A percentile compares a stretch with the other conserved stretches of the same genome.
These are phyloP conservation scores for Tolypocladium tropicale DNA, from an alignment of 2,329 filamentous ascomycete species.

Conservation along the genomic window DNA sequence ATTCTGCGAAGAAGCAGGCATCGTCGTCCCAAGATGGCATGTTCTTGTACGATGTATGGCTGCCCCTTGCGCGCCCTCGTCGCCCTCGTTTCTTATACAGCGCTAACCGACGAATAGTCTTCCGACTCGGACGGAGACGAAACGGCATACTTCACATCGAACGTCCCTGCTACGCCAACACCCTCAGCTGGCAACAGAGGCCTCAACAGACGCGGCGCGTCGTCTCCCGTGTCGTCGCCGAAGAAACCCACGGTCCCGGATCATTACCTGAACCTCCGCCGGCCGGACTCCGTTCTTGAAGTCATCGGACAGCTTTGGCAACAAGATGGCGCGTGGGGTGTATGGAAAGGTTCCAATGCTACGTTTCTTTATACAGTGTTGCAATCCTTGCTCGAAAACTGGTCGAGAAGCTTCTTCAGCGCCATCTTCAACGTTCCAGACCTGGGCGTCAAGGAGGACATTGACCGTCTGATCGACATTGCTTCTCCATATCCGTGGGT, in stretches of 20 bases:
- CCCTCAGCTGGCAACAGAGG: constrained; percentile 22
- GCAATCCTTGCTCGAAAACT: constrained; percentile 79
- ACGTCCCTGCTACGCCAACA: constrained; percentile 43
- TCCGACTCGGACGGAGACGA: constrained; percentile 67
- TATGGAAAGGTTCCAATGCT: constrained; percentile 90
- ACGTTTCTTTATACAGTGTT: constrained; percentile 88
- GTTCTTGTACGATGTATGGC: constrained; percentile 23
- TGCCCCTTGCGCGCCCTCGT: neutral
- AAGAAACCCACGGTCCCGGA: constrained; percentile 23
- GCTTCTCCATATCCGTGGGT: constrained; percentile 75
- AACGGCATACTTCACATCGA: constrained; percentile 74
- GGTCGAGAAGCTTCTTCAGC: constrained; percentile 82
- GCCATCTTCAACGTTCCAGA: constrained; percentile 87
- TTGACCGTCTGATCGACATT: constrained; percentile 62
- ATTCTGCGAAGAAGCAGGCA: constrained; percentile 15
- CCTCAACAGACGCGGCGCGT: constrained; percentile 19
- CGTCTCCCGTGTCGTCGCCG: constrained; percentile 17
- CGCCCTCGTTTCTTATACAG: neutral
- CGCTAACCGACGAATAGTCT: constrained; percentile 29
- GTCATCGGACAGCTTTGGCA: constrained; percentile 82
- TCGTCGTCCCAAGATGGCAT: constrained; percentile 21
- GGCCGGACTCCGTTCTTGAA: constrained; percentile 72
- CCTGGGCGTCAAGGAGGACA: constrained; percentile 61
- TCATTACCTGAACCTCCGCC: constrained; percentile 61
- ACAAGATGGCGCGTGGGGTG: constrained; percentile 79